These are phyloP conservation scores for Mortierella antarctica DNA, from an alignment of 192 early-diverging fungal species.

Conservation along the genomic window DNA sequence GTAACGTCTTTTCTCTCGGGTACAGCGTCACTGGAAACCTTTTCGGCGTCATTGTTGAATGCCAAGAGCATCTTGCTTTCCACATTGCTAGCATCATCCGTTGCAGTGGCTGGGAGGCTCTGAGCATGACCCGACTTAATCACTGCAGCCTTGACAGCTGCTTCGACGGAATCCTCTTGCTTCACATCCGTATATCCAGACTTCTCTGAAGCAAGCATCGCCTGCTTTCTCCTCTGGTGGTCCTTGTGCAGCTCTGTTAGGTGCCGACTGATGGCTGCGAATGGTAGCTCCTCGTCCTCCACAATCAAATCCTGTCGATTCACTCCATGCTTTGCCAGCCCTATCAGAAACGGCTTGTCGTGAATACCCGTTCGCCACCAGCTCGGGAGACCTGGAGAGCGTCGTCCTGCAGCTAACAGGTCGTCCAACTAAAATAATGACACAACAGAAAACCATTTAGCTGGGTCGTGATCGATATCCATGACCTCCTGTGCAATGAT, in stretches of 20 bases:
- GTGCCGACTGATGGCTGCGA: slow-evolving; percentile 53
- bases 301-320: slow-evolving; percentile 74
- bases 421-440: slow-evolving; percentile 44
- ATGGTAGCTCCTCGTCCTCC: slow-evolving; percentile 64
- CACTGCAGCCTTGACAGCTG: slow-evolving; percentile 4
- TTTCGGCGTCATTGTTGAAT: background rate
- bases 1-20: background rate
- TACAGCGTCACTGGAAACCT: background rate
- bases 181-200: background rate
- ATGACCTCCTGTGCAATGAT: background rate
- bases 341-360: slow-evolving; percentile 74
- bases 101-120: background rate
- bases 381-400: slow-evolving; percentile 65
- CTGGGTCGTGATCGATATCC: background rate
- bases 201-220: background rate
- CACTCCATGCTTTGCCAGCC: slow-evolving; percentile 77
- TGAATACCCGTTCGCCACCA: slow-evolving; percentile 82
- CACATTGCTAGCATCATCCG: background rate
- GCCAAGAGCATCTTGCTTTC: background rate
- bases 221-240: slow-evolving; percentile 4
- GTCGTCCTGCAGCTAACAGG: slow-evolving; percentile 56
- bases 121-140: background rate
- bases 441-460: slow-evolving; percentile 1
- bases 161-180: slow-evolving; percentile 11
- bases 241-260: slow-evolving; percentile 24